Conservation (phyloP, 495 filamentous ascomycete species). For the Aspergillus nidulans region DNA sequence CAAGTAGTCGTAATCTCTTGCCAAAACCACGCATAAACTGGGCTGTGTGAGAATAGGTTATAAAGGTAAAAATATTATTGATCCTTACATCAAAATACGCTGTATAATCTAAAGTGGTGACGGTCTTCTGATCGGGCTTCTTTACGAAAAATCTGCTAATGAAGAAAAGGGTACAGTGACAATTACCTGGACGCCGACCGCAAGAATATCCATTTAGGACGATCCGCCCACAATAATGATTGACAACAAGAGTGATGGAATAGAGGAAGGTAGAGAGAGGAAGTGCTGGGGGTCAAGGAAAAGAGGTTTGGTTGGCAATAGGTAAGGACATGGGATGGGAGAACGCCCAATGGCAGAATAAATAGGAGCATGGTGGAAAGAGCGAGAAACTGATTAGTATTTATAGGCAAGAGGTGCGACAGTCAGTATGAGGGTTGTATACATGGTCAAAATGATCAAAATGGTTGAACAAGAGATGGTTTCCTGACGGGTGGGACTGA, state of each 20-base stretch:
- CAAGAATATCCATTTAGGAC: neutral
- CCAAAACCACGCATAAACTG: neutral
- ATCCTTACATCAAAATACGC: neutral
- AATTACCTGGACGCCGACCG: neutral
- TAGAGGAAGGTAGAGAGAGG: neutral
- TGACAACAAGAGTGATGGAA: neutral
- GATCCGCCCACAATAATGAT: neutral
- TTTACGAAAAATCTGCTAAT: neutral
- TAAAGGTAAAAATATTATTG: neutral
- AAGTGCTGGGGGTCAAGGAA: neutral
- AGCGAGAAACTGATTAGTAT: neutral
- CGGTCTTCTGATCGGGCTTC: neutral
- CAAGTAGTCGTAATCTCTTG: neutral
- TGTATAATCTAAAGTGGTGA: neutral
- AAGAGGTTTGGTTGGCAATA: neutral
- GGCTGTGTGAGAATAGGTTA: neutral
- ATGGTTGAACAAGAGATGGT: neutral
- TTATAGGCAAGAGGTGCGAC: neutral
- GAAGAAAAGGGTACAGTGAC: neutral
- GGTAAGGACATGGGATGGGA: neutral
- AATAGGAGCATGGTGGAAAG: neutral
- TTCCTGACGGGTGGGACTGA: neutral
- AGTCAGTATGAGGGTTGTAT: neutral
- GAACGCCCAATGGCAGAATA: neutral
- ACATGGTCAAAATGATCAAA: neutral